phyloP scores from a whole-genome alignment of 2,329 filamentous ascomycete genomes.

The Trichoderma endophyticum region DNA sequence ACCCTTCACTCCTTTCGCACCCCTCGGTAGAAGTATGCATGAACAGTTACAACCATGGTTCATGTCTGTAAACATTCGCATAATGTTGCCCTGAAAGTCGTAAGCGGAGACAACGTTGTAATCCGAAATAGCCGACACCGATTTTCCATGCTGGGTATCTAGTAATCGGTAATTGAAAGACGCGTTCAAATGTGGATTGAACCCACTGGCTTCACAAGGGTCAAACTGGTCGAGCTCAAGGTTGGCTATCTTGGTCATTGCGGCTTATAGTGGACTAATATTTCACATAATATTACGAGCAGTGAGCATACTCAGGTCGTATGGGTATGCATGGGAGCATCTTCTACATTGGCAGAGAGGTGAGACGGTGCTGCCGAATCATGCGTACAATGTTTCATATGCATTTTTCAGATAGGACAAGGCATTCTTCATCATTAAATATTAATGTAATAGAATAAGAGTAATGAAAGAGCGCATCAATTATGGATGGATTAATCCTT shows the following conservation, averaged over 20 bases:
- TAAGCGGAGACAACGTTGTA: not conserved
- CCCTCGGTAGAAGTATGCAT: not conserved
- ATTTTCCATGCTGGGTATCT: not conserved
- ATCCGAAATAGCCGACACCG: not conserved
- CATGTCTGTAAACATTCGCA: not conserved
- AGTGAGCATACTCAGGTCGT: not conserved
- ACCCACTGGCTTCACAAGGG: not conserved
- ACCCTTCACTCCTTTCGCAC: not conserved
- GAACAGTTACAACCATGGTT: not conserved
- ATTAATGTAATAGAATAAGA: not conserved
- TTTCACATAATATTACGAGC: not conserved
- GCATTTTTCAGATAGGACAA: not conserved
- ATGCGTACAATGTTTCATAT: not conserved
- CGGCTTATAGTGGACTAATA: not conserved
- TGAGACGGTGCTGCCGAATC: not conserved
- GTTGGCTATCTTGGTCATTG: not conserved
- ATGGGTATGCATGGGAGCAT: not conserved
- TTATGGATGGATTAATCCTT: not conserved
- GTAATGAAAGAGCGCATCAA: not conserved
- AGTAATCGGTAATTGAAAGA: not conserved
- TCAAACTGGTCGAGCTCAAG: not conserved
- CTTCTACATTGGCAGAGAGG: not conserved
- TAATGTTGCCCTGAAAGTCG: not conserved
- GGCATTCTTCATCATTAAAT: not conserved
- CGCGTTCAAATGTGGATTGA: not conserved